Base-by-base conservation (phyloP, 306 rosid species). In the Vachellia collinsii region DNA sequence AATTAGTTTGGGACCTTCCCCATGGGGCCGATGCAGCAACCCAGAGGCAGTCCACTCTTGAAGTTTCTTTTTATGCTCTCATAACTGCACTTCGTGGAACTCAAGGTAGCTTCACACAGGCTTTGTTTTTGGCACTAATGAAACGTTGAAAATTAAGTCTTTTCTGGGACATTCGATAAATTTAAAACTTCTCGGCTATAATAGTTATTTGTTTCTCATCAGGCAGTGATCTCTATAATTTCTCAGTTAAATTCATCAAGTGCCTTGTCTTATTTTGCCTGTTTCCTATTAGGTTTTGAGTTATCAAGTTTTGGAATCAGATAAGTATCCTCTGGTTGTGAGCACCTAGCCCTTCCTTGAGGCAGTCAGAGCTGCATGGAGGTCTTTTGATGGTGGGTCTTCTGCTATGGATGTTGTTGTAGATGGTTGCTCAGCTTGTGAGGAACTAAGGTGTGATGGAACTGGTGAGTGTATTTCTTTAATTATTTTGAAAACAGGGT, bases 261-360 rank as follows among this genome's bases (percentile, higher is more conserved):
- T 19, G 68, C 50, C 29, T 43, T 73, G 67, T 78, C 8, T 77
- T 48, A 37, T 47, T 44, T 75, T 4, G 5, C 20, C 1, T 82
- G 56, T 74, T 77, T 75, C 13, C 56, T 41, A 61, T 72, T 34
- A 91, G 99, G 91, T 88, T 42, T 8, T 54, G 46, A 94, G 90
- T 36, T 66, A 80, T 79, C 90, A 46, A 81, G 85, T 43, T 82
- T 75, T 58, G 87, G 84, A 81, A 65, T 79, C 75, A 20, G 79
- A 85, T n/a, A 41, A 70, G 11, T 89, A 90, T 86, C 94, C 97
- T 17, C 47, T 95, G 86, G 93, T 95, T 36, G 95, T 95, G 82
- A 93, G 96, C 86, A 91, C 99, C 12, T 93, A 98, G 98, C 99
- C 99, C 17, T 95, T 95, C 77, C 4, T 95, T 50, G 97, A 93